Percentiles rank a stretch among this genome's conserved stretches.
Evolutionary conservation across 257 asterid genomes (phyloP).

Genomic region (Forsythia suspensa): DNA sequence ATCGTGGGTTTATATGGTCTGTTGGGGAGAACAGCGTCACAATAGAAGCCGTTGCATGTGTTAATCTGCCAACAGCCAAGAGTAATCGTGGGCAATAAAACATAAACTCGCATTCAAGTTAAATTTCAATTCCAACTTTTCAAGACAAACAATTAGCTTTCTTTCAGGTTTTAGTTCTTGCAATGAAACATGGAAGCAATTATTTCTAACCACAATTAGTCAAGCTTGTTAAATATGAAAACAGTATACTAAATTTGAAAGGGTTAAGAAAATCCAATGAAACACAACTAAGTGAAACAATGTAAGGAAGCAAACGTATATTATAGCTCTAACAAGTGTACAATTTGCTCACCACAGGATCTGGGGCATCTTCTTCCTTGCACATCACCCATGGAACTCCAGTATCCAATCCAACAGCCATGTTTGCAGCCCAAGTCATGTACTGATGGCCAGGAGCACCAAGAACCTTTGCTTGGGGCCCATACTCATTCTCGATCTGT

Average conservation of each 20-base stretch:
- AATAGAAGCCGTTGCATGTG: slow-evolving; percentile 94
- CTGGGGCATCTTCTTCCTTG: slow-evolving; percentile 85
- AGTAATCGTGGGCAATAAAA: neutral
- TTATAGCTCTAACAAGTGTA: neutral
- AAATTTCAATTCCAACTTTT: neutral
- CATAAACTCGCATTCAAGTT: neutral
- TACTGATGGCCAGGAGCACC: slow-evolving; percentile 57
- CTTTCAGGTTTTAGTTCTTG: neutral
- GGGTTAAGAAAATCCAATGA: neutral
- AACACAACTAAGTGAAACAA: neutral
- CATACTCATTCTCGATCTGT: slow-evolving; percentile 77
- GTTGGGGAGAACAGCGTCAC: slow-evolving; percentile 77
- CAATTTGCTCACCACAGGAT: slow-evolving; percentile 67
- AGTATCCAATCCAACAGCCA: slow-evolving; percentile 59
- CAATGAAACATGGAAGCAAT: neutral
- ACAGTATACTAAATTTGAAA: neutral
- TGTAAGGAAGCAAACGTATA: neutral
- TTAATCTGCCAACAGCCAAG: slow-evolving; percentile 57
- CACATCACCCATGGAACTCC: slow-evolving; percentile 88
- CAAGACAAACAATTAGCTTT: neutral
- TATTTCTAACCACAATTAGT: neutral
- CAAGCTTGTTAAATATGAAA: neutral
- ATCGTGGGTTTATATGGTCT: slow-evolving; percentile 81
- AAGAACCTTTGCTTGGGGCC: slow-evolving; percentile 50
- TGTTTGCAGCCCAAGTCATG: slow-evolving; percentile 66